A percentile compares a stretch with the other conserved stretches of the same genome.
These are phyloP conservation scores for Zymoseptoria passerinii DNA, from an alignment of 2,329 filamentous ascomycete genomes.

Conservation along the genomic window DNA sequence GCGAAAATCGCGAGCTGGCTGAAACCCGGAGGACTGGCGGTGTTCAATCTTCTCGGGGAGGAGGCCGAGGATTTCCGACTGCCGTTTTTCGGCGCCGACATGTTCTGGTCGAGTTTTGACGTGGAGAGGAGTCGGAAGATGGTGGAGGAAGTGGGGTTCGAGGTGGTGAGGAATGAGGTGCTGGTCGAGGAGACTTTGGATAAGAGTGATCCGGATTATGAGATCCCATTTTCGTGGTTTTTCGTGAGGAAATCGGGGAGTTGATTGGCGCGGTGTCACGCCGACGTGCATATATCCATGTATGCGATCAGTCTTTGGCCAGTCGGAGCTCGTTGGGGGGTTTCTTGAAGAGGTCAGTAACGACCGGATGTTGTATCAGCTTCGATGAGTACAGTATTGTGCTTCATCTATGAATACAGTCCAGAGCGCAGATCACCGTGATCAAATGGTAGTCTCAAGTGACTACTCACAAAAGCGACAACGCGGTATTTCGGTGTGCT, in stretches of 20 bases:
- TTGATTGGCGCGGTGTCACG: neutral
- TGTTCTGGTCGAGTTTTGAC: constrained; percentile 19
- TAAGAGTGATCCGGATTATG: constrained; percentile 5
- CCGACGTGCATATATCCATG: no score
- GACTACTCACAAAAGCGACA: no score
- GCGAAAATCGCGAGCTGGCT: constrained; percentile 9
- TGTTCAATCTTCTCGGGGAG: constrained; percentile 10
- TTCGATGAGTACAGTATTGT: no score
- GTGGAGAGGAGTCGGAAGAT: constrained; percentile 31
- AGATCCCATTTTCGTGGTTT: constrained; percentile 13
- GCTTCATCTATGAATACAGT: no score
- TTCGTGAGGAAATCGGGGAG: constrained; percentile 7
- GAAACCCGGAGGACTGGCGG: constrained; percentile 8
- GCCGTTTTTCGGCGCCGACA: constrained; percentile 13
- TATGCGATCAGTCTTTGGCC: no score
- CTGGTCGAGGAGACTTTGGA: constrained; percentile 6
- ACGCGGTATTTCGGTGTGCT: no score
- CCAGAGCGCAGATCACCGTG: no score
- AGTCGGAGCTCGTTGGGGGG: no score
- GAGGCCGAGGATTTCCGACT: constrained; percentile 8
- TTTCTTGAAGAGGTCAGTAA: no score
- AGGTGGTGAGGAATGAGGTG: constrained; percentile 9
- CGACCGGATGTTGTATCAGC: no score
- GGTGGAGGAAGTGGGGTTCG: constrained; percentile 30
- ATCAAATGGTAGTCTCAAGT: no score